These are phyloP conservation scores for Triticum urartu DNA, from an alignment of 176 grass and related monocot species.

Conservation along the genomic window DNA sequence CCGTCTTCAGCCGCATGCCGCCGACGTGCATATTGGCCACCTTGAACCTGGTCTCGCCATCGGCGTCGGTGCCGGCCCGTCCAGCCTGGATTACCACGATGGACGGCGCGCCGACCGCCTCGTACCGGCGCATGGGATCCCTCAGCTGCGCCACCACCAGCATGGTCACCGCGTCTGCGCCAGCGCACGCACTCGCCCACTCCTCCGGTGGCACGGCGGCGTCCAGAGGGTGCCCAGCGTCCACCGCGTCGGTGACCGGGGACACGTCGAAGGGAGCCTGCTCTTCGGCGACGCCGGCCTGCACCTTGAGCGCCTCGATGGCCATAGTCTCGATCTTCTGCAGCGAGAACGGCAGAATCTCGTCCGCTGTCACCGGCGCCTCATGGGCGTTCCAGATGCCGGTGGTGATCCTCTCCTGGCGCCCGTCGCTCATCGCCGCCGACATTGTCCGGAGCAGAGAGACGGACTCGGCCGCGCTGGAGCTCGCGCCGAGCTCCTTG, in stretches of 20 bases:
- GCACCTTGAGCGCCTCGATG: constrained; percentile 76
- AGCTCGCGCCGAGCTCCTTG: constrained; percentile 63
- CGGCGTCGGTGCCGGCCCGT: background rate
- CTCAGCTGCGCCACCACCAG: constrained; percentile 72
- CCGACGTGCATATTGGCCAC: constrained; percentile 72
- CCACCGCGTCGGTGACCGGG: background rate
- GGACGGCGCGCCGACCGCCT: constrained; percentile 66
- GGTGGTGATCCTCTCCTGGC: constrained; percentile 62
- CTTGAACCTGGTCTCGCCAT: constrained; percentile 74
- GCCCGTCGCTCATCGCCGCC: constrained; percentile 47
- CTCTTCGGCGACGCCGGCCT: constrained; percentile 66
- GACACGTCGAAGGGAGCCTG: constrained; percentile 73
- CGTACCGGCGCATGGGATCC: constrained; percentile 82
- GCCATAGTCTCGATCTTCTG: constrained; percentile 84
- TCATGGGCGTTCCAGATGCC: constrained; percentile 73
- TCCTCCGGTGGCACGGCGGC: constrained; percentile 54
- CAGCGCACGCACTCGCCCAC: constrained; percentile 37
- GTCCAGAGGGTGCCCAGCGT: constrained; percentile 44
- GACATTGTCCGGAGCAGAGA: constrained; percentile 60
- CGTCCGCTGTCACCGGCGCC: constrained; percentile 50
- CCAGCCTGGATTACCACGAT: constrained; percentile 70
- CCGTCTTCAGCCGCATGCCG: constrained; percentile 48
- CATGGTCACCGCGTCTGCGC: constrained; percentile 35
- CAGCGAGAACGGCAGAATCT: constrained; percentile 65
- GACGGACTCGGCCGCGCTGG: constrained; percentile 60